Evolutionary conservation across 2,329 filamentous ascomycete species (phyloP).

Genomic region (Nannizziopsis arthrosporioides): DNA sequence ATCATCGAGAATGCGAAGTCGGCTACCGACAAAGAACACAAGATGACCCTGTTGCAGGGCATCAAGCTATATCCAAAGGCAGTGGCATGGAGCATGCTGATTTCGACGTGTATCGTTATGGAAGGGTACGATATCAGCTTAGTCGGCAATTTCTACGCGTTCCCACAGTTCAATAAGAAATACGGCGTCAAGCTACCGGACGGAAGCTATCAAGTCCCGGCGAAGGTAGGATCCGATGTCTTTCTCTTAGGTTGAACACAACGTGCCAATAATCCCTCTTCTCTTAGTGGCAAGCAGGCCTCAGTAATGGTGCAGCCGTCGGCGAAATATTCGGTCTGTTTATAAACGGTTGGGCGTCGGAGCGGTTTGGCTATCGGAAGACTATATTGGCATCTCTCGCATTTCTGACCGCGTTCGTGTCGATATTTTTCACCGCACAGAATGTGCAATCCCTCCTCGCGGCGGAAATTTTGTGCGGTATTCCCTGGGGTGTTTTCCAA

Average conservation of each 20-base stretch:
- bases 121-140: slow-evolving; percentile 77
- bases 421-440: slow-evolving; percentile 42
- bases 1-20: slow-evolving; percentile 28
- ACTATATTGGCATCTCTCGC: slow-evolving; percentile 40
- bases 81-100: slow-evolving; percentile 68
- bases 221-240: slow-evolving; percentile 23
- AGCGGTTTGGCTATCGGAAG: slow-evolving; percentile 42
- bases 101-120: slow-evolving; percentile 87
- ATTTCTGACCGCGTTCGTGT: slow-evolving; percentile 37
- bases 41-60: slow-evolving; percentile 63
- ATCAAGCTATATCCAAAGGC: slow-evolving; percentile 78
- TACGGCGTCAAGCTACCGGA: slow-evolving; percentile 27
- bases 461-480: slow-evolving; percentile 41
- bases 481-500: slow-evolving; percentile 44
- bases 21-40: slow-evolving; percentile 41
- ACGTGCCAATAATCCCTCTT: slow-evolving; percentile 9
- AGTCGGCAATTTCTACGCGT: slow-evolving; percentile 64
- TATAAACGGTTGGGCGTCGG: slow-evolving; percentile 41
- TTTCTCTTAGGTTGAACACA: background rate
- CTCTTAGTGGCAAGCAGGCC: slow-evolving; percentile 36
- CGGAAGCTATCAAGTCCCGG: slow-evolving; percentile 31
- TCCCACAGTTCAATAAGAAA: slow-evolving; percentile 31
- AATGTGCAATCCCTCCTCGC: slow-evolving; percentile 39
- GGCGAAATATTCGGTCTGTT: slow-evolving; percentile 42
- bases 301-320: slow-evolving; percentile 35